A percentile compares a stretch with the other conserved stretches of the same genome.
Conservation (phyloP, 192 early-diverging fungal genomes). For the Linnemannia exigua region DNA sequence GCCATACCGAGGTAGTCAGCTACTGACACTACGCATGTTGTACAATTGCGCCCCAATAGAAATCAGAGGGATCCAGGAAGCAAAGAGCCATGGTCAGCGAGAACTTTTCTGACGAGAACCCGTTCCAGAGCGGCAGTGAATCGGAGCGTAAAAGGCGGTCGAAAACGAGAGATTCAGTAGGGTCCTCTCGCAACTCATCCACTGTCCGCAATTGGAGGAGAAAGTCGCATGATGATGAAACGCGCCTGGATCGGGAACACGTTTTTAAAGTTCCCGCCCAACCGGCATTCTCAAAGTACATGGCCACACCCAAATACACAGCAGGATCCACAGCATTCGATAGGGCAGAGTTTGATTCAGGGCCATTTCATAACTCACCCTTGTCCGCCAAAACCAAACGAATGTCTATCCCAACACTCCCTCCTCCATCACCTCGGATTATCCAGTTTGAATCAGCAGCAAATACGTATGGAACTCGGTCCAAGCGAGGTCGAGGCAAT, state of each 20-base stretch:
- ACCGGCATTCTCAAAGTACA: slow-evolving; percentile 15
- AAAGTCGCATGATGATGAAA: neutral
- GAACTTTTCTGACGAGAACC: slow-evolving; percentile 50
- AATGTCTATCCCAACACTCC: neutral
- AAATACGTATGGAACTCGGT: neutral
- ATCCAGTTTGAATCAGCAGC: slow-evolving; percentile 1
- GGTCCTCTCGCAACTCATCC: slow-evolving; percentile 9
- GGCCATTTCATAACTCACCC: slow-evolving; percentile 17
- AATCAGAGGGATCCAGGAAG: neutral
- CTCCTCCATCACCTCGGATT: neutral
- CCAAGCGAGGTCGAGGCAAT: neutral
- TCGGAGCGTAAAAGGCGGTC: slow-evolving; percentile 28
- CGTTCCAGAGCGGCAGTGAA: slow-evolving; percentile 57
- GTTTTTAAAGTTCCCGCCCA: neutral
- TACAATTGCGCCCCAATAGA: neutral
- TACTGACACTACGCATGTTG: neutral
- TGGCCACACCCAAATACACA: slow-evolving; percentile 13
- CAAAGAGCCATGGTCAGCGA: neutral
- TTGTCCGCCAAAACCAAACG: slow-evolving; percentile 19
- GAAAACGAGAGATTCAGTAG: slow-evolving; percentile 18
- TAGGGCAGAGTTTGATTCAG: neutral
- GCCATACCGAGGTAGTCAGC: neutral
- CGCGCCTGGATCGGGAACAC: neutral
- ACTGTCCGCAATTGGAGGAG: neutral
- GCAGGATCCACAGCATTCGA: neutral